Base-by-base conservation (phyloP, 1,139 yeast species). In the Ashbya aceris region DNA sequence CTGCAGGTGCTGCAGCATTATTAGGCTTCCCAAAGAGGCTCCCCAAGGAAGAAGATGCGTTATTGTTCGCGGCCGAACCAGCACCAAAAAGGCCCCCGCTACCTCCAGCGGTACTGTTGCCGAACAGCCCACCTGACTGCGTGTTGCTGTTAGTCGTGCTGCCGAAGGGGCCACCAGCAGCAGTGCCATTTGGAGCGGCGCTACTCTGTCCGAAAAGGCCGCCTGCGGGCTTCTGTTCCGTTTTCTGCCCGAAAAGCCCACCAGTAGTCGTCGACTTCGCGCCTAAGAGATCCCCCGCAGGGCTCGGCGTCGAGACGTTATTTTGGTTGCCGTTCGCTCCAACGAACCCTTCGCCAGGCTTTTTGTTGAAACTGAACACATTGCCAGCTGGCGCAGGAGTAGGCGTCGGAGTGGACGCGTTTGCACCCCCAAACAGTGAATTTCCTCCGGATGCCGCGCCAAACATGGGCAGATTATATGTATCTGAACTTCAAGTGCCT, bases 371-470 rank as follows among this genome's bases (percentile, higher is more conserved):
- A 29, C 48, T 46, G 23, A 38, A 27, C 13, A 33, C 38, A 36
- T 48, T 52, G 23, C 50, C 44, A 7, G 57, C 39, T 10, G 54
- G 55, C 3, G 54, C 51, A 4, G 63, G 61, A 7, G 62, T 59
- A 6, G 62, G 56, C 8, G 61, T 56, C 10, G 64, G 59, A 3
- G 63, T 57, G 3, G 63, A 56, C 4, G 62, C 49, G 38, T 49
- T 55, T 11, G 42, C 44, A 38, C 48, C 48, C 7, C 60, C 58
- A 39, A 58, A 55, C 20, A 50, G 45, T 27, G 58, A 54, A 27
- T 51, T 49, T 30, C 53, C 50, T 30, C 49, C 52, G 30, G 45
- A 40, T 30, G 47, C 50, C 33, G 55, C 46, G 27, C 52, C 50
- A 42, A 58, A 56, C 62, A 58, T 59, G 20, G 35, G 17, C n/a